Evolutionary conservation across 441 rosid genomes (phyloP).

Genomic region (Croton setiger): DNA sequence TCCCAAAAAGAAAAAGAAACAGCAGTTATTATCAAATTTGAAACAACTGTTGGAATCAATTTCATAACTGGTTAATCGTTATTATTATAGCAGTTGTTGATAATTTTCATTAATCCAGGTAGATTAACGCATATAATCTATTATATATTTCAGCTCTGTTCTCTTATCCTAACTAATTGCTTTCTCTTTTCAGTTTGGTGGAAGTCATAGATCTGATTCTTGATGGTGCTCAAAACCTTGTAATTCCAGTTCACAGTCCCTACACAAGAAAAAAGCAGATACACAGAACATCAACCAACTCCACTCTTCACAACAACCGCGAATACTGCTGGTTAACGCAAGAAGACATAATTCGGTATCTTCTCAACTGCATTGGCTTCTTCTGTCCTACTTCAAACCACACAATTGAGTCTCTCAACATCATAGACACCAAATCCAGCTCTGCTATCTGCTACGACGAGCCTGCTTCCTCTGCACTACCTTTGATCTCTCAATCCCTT

Average conservation of each 20-base stretch:
- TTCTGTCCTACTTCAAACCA: conserved; percentile 68
- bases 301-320: conserved; percentile 36
- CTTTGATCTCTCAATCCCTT: conserved; percentile 48
- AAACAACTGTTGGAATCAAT: neutral
- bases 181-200: conserved; percentile 43
- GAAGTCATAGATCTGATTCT: conserved; percentile 72
- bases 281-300: conserved; percentile 26
- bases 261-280: conserved; percentile 45
- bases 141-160: neutral
- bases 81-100: neutral
- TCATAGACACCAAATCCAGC: conserved; percentile 42
- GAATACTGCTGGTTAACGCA: conserved; percentile 70
- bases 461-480: conserved; percentile 58
- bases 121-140: neutral
- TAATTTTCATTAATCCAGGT: neutral
- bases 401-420: conserved; percentile 57
- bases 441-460: conserved; percentile 57
- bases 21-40: too few relatives aligned
- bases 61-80: neutral
- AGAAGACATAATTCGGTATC: conserved; percentile 70
- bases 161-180: neutral
- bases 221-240: conserved; percentile 76
- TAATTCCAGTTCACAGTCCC: conserved; percentile 65
- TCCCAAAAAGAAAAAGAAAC: too few relatives aligned
- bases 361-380: conserved; percentile 68